Conservation (phyloP, 1,284 basidiomycete genomes). For the Anthracocystis walkeri region DNA sequence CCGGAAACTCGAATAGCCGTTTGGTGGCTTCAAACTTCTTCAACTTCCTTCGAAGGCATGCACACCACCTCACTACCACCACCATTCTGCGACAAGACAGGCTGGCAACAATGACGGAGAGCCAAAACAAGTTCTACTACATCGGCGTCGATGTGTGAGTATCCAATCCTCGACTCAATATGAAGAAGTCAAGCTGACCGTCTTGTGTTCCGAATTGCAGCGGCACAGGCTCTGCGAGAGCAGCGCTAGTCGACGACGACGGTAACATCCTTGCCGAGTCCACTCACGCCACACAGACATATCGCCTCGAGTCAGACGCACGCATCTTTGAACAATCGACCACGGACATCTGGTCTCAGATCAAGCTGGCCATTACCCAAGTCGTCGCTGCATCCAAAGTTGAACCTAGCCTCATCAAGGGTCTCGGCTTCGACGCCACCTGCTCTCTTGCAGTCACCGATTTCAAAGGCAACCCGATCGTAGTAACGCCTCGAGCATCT, state of each 20-base stretch:
- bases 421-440: conserved; percentile 95
- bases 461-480: conserved; percentile 77
- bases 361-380: conserved; percentile 78
- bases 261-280: conserved; percentile 84
- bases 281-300: conserved; percentile 83
- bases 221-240: conserved; percentile 93
- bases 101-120: conserved; percentile 16
- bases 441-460: conserved; percentile 92
- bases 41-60: not conserved
- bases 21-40: not conserved
- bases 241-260: conserved; percentile 80
- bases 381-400: conserved; percentile 78
- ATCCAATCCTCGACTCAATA: too few relatives aligned
- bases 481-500: conserved; percentile 79
- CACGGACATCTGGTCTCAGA: conserved; percentile 79
- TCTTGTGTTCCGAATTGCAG: too few relatives aligned
- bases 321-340: conserved; percentile 92
- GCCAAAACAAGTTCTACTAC: conserved; percentile 69
- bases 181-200: too few relatives aligned
- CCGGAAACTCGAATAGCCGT: conserved; percentile 16
- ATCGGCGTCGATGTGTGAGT: conserved; percentile 74
- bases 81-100: not conserved
- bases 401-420: conserved; percentile 79
- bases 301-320: conserved; percentile 84
- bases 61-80: not conserved